Percentiles rank a stretch among this genome's conserved stretches.
These are phyloP conservation scores for Talaromyces borbonicus DNA, from an alignment of 495 filamentous ascomycete genomes.

Conservation along the genomic window DNA sequence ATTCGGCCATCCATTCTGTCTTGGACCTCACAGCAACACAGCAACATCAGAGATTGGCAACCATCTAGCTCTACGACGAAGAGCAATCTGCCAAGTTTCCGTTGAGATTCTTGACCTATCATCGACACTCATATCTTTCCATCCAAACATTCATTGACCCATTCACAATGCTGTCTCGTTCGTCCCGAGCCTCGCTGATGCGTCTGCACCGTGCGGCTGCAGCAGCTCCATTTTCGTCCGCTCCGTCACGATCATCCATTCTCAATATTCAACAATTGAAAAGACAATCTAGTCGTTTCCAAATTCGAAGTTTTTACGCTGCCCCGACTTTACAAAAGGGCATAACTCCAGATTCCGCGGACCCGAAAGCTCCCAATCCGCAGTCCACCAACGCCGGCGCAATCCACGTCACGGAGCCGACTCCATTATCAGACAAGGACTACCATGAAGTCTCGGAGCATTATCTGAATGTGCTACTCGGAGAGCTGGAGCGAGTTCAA, in stretches of 20 bases:
- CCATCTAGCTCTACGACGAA: no score
- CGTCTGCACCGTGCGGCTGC: constrained; percentile 10
- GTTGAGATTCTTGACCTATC: no score
- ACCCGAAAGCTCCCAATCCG: constrained; percentile 30
- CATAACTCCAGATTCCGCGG: constrained; percentile 30
- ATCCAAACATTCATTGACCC: neutral
- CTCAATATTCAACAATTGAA: neutral
- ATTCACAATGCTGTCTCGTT: constrained; percentile 27
- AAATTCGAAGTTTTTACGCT: constrained; percentile 20
- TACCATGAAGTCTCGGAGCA: constrained; percentile 42
- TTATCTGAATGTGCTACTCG: constrained; percentile 39
- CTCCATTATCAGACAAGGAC: constrained; percentile 26
- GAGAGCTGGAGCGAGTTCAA: constrained; percentile 33
- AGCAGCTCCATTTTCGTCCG: no score
- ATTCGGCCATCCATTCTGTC: no score
- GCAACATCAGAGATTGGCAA: no score
- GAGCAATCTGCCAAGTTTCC: no score
- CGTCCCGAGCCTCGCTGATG: constrained; percentile 18
- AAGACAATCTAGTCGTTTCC: neutral
- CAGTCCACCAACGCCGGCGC: constrained; percentile 20
- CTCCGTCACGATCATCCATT: neutral
- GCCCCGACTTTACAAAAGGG: constrained; percentile 27
- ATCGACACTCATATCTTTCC: neutral
- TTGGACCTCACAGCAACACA: no score
- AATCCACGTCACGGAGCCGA: constrained; percentile 30